A percentile compares a stretch with the other conserved stretches of the same genome.
Evolutionary conservation across 2,329 filamentous ascomycete genomes (phyloP).

Genomic region (Colletotrichum sp.): DNA sequence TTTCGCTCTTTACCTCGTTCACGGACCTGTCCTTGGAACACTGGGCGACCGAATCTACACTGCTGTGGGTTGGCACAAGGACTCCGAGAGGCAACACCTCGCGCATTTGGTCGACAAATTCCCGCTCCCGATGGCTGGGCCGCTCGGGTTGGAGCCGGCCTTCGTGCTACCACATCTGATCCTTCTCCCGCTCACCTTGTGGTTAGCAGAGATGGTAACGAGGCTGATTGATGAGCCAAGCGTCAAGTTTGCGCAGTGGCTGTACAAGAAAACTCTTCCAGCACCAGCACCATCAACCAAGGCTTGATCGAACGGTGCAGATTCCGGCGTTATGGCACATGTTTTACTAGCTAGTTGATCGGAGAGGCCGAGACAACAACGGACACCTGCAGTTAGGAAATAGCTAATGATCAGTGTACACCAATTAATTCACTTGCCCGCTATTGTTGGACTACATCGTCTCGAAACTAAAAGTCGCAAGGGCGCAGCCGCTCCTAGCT

Average conservation of each 20-base stretch:
- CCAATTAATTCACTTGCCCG: background rate
- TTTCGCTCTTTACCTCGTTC: constrained; percentile 66
- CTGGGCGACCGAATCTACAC: constrained; percentile 64
- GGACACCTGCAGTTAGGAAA: background rate
- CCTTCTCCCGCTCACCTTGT: constrained; percentile 63
- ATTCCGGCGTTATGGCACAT: background rate
- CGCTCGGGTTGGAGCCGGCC: constrained; percentile 64
- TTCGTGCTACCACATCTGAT: constrained; percentile 66
- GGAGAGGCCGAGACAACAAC: background rate
- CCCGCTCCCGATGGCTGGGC: constrained; percentile 58
- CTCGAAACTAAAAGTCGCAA: background rate
- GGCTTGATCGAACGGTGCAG: background rate
- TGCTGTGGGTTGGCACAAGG: constrained; percentile 59
- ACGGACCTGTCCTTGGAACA: constrained; percentile 58
- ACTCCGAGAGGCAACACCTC: constrained; percentile 53
- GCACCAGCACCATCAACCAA: background rate
- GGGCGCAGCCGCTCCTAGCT: background rate
- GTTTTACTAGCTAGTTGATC: background rate
- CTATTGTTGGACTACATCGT: background rate
- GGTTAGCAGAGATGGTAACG: constrained; percentile 61
- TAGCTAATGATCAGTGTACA: background rate
- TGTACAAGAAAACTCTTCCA: constrained; percentile 54
- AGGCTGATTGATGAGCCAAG: constrained; percentile 63
- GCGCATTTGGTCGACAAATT: constrained; percentile 62
- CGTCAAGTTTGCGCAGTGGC: constrained; percentile 60